These are phyloP conservation scores for Decorospora gaudefroyi DNA, from an alignment of 2,329 filamentous ascomycete species.

Conservation along the genomic window DNA sequence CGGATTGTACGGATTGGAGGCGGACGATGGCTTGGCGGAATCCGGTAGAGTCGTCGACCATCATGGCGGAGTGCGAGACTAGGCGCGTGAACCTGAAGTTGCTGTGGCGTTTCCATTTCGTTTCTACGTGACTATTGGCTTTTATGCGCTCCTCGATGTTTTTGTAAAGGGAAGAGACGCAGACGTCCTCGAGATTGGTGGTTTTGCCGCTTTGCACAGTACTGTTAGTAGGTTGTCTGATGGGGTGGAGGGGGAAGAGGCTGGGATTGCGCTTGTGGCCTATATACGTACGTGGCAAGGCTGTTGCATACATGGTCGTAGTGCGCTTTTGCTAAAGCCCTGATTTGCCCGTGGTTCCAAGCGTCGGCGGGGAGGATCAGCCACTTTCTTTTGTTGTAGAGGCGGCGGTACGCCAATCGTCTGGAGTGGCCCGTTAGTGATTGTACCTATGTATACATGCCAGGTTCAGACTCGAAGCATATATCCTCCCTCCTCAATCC, in stretches of 20 bases:
- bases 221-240: slow-evolving; percentile 13
- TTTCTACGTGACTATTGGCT: slow-evolving; percentile 54
- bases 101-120: slow-evolving; percentile 48
- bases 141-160: slow-evolving; percentile 61
- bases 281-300: slow-evolving; percentile 57
- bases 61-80: slow-evolving; percentile 61
- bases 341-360: slow-evolving; percentile 15
- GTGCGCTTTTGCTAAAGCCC: slow-evolving; percentile 58
- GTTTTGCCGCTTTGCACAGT: slow-evolving; percentile 25
- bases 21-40: slow-evolving; percentile 37
- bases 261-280: too few species aligned
- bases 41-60: slow-evolving; percentile 49
- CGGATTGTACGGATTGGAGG: slow-evolving; percentile 28
- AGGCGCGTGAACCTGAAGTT: slow-evolving; percentile 52
- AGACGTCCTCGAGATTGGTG: slow-evolving; percentile 52
- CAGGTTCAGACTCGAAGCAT: too few species aligned
- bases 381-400: slow-evolving; percentile 22
- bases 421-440: slow-evolving; percentile 11
- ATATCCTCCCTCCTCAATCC: not conserved
- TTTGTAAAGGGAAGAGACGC: slow-evolving; percentile 58
- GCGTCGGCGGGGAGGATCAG: slow-evolving; percentile 20
- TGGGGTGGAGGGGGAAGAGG: not conserved
- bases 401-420: slow-evolving; percentile 22
- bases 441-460: too few species aligned
- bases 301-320: slow-evolving; percentile 66